Conservation (phyloP, 2,329 filamentous ascomycete species). For the Monilinia aucupariae region DNA sequence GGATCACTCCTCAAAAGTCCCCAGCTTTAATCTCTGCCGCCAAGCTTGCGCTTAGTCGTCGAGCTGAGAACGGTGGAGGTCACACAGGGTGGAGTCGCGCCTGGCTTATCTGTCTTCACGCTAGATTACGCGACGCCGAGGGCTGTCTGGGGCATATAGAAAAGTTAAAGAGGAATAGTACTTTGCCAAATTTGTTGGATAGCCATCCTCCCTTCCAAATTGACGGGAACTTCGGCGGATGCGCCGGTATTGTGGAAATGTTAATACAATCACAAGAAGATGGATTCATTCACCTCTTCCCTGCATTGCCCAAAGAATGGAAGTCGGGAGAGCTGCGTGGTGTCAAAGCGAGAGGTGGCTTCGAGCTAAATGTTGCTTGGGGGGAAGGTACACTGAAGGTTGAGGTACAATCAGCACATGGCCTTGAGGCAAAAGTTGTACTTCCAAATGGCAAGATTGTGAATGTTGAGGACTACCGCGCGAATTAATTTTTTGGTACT, state of each 20-base stretch:
- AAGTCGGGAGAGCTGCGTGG: background rate
- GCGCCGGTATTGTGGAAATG: conserved; percentile 44
- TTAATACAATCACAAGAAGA: conserved; percentile 38
- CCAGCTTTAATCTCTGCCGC: conserved; percentile 32
- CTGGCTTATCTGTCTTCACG: conserved; percentile 43
- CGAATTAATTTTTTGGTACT: background rate
- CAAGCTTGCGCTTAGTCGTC: conserved; percentile 33
- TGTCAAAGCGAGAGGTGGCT: background rate
- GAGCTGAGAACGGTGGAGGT: conserved; percentile 39
- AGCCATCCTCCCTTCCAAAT: conserved; percentile 45
- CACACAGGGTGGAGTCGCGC: conserved; percentile 46
- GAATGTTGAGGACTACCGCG: background rate
- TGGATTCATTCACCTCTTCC: conserved; percentile 14
- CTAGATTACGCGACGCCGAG: conserved; percentile 39
- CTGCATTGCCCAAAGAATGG: conserved; percentile 7
- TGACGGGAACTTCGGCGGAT: conserved; percentile 46
- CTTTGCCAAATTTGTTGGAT: conserved; percentile 42
- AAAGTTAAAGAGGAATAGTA: conserved; percentile 39
- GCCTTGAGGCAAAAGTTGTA: background rate
- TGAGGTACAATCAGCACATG: background rate
- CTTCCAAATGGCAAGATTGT: background rate
- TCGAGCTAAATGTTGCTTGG: conserved; percentile 4
- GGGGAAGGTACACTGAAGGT: background rate
- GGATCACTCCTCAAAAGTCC: conserved; percentile 37
- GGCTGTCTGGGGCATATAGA: conserved; percentile 38